phyloP scores from a whole-genome alignment of 257 asterid species.

The Solanum virginianum region DNA sequence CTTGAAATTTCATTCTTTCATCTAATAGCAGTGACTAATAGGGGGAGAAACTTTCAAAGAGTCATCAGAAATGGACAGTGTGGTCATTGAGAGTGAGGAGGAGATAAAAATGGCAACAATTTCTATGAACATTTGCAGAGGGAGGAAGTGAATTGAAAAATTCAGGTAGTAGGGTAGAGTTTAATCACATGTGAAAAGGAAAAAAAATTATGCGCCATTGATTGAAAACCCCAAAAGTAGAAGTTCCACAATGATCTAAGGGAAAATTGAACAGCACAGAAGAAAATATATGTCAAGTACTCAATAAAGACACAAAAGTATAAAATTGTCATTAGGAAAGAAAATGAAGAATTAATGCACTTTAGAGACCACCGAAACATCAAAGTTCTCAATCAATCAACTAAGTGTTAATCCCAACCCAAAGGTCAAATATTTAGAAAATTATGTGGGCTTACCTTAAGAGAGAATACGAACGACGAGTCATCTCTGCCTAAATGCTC shows the following conservation, averaged over 20 bases:
- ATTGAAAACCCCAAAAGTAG: background rate
- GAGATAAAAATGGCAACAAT: background rate
- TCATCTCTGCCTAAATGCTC: slow-evolving; percentile 88
- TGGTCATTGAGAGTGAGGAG: background rate
- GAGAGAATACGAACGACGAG: slow-evolving; percentile 67
- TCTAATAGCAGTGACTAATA: background rate
- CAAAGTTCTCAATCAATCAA: background rate
- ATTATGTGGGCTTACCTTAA: slow-evolving; percentile 40
- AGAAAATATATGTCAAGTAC: background rate
- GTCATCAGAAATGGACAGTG: background rate
- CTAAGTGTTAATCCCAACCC: background rate
- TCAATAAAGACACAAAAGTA: background rate
- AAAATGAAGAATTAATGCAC: background rate
- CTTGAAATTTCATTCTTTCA: background rate
- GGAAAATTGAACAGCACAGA: background rate
- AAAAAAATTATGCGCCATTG: background rate
- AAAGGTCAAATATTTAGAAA: background rate
- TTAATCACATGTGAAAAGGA: background rate
- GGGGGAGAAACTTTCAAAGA: background rate
- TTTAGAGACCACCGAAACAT: background rate
- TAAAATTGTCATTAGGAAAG: background rate
- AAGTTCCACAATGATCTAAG: background rate
- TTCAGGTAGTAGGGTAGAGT: background rate
- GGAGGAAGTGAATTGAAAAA: background rate
- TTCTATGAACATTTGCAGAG: background rate